A percentile compares a stretch with the other conserved stretches of the same genome.
These are phyloP conservation scores for Cladosporium cucumerinum DNA, from an alignment of 2,329 filamentous ascomycete genomes.

Conservation along the genomic window DNA sequence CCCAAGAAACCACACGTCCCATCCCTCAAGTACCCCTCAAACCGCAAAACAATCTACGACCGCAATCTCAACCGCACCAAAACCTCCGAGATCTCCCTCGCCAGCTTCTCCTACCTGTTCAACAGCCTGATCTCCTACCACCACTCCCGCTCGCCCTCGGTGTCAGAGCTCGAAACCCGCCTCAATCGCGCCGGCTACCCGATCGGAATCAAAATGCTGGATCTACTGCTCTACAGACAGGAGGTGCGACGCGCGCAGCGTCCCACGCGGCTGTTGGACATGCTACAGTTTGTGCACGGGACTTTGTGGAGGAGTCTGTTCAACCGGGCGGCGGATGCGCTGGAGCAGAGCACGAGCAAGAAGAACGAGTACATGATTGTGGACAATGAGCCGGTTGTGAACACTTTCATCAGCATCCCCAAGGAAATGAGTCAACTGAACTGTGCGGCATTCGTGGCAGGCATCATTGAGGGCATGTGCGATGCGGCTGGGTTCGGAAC, in stretches of 20 bases:
- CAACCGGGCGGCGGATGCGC: constrained; percentile 80
- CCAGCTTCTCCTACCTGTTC: constrained; percentile 94
- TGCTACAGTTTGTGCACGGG: constrained; percentile 93
- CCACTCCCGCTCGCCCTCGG: constrained; percentile 83
- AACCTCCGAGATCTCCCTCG: constrained; percentile 83
- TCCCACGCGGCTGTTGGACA: constrained; percentile 81
- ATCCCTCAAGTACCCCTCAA: constrained; percentile 82
- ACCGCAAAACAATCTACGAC: constrained; percentile 97
- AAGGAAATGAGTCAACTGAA: constrained; percentile 96
- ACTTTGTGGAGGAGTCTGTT: constrained; percentile 92
- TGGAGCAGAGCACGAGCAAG: constrained; percentile 83
- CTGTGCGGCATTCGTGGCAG: constrained; percentile 91
- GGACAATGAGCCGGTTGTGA: constrained; percentile 95
- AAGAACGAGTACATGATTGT: constrained; percentile 98
- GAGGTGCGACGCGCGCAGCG: constrained; percentile 64
- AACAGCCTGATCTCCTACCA: constrained; percentile 96
- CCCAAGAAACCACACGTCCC: constrained; percentile 35
- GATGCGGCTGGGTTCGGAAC: constrained; percentile 89
- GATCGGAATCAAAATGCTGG: constrained; percentile 88
- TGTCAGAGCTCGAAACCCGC: constrained; percentile 75
- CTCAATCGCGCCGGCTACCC: constrained; percentile 65
- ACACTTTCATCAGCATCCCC: constrained; percentile 87
- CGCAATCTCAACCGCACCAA: constrained; percentile 86
- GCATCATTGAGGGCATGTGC: constrained; percentile 91
- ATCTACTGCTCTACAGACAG: constrained; percentile 86